Conservation (phyloP, 371 early-diverging fungal species). For the Funneliformis caledonium region DNA sequence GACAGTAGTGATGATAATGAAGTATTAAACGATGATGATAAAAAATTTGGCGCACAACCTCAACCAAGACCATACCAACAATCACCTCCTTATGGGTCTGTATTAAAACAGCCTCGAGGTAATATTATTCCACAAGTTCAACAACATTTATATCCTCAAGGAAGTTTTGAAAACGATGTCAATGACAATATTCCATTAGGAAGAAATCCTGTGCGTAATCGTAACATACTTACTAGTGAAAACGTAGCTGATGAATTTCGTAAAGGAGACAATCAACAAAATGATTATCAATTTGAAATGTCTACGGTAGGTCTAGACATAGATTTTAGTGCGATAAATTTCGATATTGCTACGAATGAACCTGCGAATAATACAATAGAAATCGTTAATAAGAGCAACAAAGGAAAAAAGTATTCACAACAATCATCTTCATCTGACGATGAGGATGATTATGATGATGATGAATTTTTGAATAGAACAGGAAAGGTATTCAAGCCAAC, state of each 20-base stretch:
- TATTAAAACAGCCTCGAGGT: neutral
- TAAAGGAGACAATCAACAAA: neutral
- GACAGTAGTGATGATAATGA: conserved; percentile 34
- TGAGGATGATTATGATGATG: conserved; percentile 1
- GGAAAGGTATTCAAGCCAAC: conserved; percentile 37
- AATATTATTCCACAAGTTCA: too few species aligned
- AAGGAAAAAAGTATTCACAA: neutral
- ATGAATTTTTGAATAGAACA: conserved; percentile 13
- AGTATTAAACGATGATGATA: conserved; percentile 11
- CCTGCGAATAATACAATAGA: neutral
- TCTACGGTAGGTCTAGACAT: neutral
- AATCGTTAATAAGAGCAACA: neutral
- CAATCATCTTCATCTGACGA: neutral
- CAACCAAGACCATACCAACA: neutral
- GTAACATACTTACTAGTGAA: too few species aligned
- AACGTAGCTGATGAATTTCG: neutral
- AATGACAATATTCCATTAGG: too few species aligned
- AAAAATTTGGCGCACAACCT: neutral
- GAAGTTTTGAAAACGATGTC: too few species aligned
- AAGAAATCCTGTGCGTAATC: too few species aligned
- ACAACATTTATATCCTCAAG: too few species aligned
- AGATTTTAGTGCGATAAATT: neutral
- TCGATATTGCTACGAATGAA: neutral
- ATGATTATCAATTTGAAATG: conserved; percentile 7
- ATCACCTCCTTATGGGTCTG: neutral